Evolutionary conservation across 352 stramenopile species (phyloP), one percentile per base, ranked within the genome.

Genomic region (Saprolegnia parasitica): DNA sequence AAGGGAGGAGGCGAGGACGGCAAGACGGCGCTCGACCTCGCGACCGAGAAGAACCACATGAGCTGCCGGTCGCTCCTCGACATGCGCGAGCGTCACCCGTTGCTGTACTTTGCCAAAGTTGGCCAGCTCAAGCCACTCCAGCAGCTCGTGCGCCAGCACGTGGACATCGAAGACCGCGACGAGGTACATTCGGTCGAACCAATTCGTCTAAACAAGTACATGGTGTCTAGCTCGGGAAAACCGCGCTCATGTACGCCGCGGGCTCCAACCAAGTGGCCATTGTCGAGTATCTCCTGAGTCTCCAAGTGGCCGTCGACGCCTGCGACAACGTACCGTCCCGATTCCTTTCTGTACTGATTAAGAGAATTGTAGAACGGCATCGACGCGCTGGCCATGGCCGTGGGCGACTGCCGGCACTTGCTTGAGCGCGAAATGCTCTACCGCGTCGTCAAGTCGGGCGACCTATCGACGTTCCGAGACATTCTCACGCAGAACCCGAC

Each of bases 391-490:
- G 49, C 58, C 9, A 35, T 67, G 37, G 58, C 58, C 1, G 23
- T 40, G 2, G 58, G 58, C 24, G 58, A 67, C 20, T 62, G 63
- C 50, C 49, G 63, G 20, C 11, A 18, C 20, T 6, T 70, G n/a
- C 52, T 70, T 15, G 63, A 70, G 26, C 46, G 63, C 5, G 63
- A 70, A 70, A 35, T 70, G 50, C 39, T 70, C 5, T 57, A 54
- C 16, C 47, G 46, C 20, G 5, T 70, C 20, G 63, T 70, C 13
- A 45, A 42, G 18, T 5, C 29, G 11, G 63, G 63, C 54, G 37
- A 70, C 23, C 13, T 62, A 6, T 4, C 15, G 23, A 39, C 63
- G 11, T 18, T 70, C 4, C 49, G 49, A 15, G 63, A 70, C 20
- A 29, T 62, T 15, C 29, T 70, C 10, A 46, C 54, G 9, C 32